phyloP scores from a whole-genome alignment of 108 stramenopile species.

The Pseudonitzschia delicatissima region DNA sequence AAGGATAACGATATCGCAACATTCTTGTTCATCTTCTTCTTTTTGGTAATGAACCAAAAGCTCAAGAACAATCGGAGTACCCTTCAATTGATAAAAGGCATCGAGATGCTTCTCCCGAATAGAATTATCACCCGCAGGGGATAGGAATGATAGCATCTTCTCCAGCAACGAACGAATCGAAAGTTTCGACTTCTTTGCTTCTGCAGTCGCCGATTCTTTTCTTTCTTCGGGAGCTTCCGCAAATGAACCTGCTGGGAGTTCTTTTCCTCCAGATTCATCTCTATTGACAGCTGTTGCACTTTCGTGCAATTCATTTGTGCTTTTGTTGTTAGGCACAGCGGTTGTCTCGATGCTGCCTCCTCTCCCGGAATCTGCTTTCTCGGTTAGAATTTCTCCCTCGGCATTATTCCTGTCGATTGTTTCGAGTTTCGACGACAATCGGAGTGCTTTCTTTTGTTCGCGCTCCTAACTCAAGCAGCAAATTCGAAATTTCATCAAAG shows the following conservation, averaged over 20 bases:
- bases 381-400: too few species aligned
- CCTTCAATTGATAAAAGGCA: neutral
- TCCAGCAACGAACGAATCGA: neutral
- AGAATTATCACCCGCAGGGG: neutral
- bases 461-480: neutral
- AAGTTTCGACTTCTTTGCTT: neutral
- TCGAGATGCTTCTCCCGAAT: neutral
- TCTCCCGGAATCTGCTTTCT: too few species aligned
- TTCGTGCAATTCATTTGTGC: too few species aligned
- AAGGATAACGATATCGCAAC: neutral
- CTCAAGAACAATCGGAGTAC: neutral
- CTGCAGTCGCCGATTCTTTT: too few species aligned
- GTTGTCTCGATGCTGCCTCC: too few species aligned
- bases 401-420: too few species aligned
- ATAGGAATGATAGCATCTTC: neutral
- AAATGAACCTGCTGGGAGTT: too few species aligned
- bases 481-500: conserved; percentile 1
- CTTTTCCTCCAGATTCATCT: too few species aligned
- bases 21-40: neutral
- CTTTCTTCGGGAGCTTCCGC: too few species aligned
- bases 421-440: too few species aligned
- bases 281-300: too few species aligned
- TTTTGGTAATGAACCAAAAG: neutral
- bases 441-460: neutral
- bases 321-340: too few species aligned